Evolutionary conservation across 768 basidiomycete species (phyloP).

Genomic region (Trametes elegans): DNA sequence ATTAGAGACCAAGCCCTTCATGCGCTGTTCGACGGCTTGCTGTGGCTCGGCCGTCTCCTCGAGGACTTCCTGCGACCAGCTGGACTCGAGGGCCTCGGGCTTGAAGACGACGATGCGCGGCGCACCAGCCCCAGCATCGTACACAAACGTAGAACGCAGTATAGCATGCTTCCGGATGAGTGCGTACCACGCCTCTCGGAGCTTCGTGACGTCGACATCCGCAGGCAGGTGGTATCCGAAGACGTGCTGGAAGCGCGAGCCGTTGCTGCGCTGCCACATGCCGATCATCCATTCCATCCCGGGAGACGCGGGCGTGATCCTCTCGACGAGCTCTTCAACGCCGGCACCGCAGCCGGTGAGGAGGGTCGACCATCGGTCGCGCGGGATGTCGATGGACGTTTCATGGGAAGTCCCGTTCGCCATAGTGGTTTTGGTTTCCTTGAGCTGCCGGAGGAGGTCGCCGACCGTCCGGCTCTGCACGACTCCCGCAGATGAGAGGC

Average conservation of each 20-base stretch:
- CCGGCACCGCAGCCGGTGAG: not conserved
- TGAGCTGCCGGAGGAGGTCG: conserved; percentile 23
- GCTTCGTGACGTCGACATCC: conserved; percentile 28
- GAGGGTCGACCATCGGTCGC: conserved; percentile 1
- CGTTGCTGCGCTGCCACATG: conserved; percentile 43
- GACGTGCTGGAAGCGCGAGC: conserved; percentile 42
- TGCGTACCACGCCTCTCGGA: conserved; percentile 38
- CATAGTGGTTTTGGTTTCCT: not conserved
- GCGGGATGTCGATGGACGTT: conserved; percentile 1
- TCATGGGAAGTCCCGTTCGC: not conserved
- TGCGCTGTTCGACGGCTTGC: conserved; percentile 18
- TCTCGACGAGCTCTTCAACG: conserved; percentile 15
- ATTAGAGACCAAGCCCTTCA: conserved; percentile 25
- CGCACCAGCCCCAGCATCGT: conserved; percentile 14
- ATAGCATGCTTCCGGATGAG: conserved; percentile 38
- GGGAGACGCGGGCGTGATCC: conserved; percentile 25
- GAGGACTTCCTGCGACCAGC: conserved; percentile 8
- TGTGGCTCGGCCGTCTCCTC: not conserved
- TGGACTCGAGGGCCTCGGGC: conserved; percentile 7
- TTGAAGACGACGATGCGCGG: conserved; percentile 30
- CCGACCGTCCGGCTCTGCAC: conserved; percentile 39
- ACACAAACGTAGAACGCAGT: conserved; percentile 43
- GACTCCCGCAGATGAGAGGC: conserved; percentile 37
- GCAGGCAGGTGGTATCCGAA: conserved; percentile 39
- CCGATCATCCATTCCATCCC: conserved; percentile 40